Percentiles rank a stretch among this genome's conserved stretches.
phyloP scores from a whole-genome alignment of 441 rosid genomes.

The Geranium incanum region DNA sequence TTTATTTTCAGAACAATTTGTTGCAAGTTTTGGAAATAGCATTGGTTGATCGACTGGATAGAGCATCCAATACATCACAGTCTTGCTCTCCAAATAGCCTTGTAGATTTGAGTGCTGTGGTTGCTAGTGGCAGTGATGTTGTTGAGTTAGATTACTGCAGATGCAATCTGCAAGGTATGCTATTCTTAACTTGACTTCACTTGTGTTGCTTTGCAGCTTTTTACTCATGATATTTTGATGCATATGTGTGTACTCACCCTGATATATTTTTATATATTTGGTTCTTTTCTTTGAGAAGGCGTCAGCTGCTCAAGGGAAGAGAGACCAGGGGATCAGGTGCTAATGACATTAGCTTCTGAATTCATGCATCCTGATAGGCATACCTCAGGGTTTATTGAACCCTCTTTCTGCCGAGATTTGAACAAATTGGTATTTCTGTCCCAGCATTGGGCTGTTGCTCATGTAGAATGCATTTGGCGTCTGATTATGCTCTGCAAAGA shows the following conservation, averaged over 20 bases:
- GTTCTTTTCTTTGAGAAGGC: slow-evolving; percentile 33
- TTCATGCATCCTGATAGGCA: slow-evolving; percentile 55
- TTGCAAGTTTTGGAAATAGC: slow-evolving; percentile 70
- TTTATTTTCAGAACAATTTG: slow-evolving; percentile 48
- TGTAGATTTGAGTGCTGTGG: slow-evolving; percentile 45
- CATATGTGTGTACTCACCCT: neutral
- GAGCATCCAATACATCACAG: slow-evolving; percentile 37
- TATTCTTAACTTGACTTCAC: slow-evolving; percentile 16
- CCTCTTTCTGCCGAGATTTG: slow-evolving; percentile 42
- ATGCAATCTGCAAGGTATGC: slow-evolving; percentile 75
- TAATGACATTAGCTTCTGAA: slow-evolving; percentile 71
- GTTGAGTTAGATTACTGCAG: slow-evolving; percentile 44
- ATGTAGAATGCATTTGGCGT: slow-evolving; percentile 56
- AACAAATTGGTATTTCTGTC: slow-evolving; percentile 54
- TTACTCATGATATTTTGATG: slow-evolving; percentile 5
- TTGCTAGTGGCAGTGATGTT: slow-evolving; percentile 37
- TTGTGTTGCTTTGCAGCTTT: slow-evolving; percentile 15
- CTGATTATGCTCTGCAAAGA: slow-evolving; percentile 58
- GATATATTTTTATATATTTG: neutral
- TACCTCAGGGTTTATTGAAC: slow-evolving; percentile 35
- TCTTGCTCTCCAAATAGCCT: slow-evolving; percentile 49
- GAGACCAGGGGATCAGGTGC: slow-evolving; percentile 64
- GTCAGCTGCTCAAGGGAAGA: slow-evolving; percentile 66
- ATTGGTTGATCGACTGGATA: slow-evolving; percentile 58
- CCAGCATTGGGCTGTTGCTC: slow-evolving; percentile 88